A percentile compares a stretch with the other conserved stretches of the same genome.
phyloP scores from a whole-genome alignment of 2,329 filamentous ascomycete species.

The Pyricularia pennisetigena region DNA sequence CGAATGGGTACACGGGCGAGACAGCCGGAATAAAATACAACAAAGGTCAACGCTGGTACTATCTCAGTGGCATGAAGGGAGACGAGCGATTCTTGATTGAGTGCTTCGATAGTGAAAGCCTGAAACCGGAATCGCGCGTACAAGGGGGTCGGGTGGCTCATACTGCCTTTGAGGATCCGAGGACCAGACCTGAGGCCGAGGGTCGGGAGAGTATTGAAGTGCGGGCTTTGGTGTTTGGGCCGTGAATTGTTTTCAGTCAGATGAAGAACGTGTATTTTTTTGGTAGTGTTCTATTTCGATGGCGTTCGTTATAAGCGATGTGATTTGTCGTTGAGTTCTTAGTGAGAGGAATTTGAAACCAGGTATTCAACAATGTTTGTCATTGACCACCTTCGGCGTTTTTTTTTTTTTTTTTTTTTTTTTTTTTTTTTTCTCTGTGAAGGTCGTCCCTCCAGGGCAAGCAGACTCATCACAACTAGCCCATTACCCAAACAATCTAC shows the following conservation, averaged over 20 bases:
- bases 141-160: slow-evolving; percentile 53
- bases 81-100: slow-evolving; percentile 66
- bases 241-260: not conserved
- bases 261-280: not conserved
- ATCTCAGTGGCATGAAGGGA: slow-evolving; percentile 68
- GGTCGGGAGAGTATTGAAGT: slow-evolving; percentile 85
- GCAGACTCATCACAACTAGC: not conserved
- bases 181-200: slow-evolving; percentile 58
- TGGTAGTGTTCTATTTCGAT: not conserved
- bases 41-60: slow-evolving; percentile 61
- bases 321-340: not conserved
- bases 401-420: no score
- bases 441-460: no score
- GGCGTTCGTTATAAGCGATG: not conserved
- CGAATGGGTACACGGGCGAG: slow-evolving; percentile 23
- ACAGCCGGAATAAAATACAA: slow-evolving; percentile 60
- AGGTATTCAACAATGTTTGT: not conserved
- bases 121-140: slow-evolving; percentile 5
- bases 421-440: no score
- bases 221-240: slow-evolving; percentile 63
- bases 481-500: not conserved
- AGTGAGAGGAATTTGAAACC: not conserved
- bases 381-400: not conserved
- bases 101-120: slow-evolving; percentile 61
- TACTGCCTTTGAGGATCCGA: slow-evolving; percentile 69